Base-by-base conservation (phyloP, 768 basidiomycete species). In the Termitomyces titanicus region DNA sequence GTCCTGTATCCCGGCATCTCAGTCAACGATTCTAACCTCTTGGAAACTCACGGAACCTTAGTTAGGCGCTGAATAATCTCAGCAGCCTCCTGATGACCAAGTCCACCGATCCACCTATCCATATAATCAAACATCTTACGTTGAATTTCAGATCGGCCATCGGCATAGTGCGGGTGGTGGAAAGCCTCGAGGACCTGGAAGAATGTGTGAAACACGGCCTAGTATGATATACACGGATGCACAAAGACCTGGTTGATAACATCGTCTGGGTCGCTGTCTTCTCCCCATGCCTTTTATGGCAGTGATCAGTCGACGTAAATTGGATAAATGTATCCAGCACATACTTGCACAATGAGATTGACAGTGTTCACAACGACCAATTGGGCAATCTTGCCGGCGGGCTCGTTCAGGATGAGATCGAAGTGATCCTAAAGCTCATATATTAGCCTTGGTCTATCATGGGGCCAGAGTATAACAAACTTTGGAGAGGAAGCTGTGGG, bases 401-500 rank as follows among this genome's bases (percentile, higher is more conserved):
- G 86, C 63, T 88, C 85, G 65, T 89, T 89, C 49, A 88, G 72
- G 50, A 88, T 84, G 40, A 87, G 77, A 5, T 74, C 80, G 62
- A 89, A 88, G 68, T 89, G 86, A 64, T 88, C 87, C 83, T 86
- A 55, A 3, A 55, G 45, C 27, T 43, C 9, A 17, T 9, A 34
- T n/a, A 40, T 54, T 49, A 54, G 37, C 34, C 51, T 49, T 11
- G 18, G 17, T 40, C 48, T 40, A 40, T 31, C 20, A 44, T 48
- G 8, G 42, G 15, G 15, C 15, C 22, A 29, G 20, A 15, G 9
- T 8, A 8, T 24, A 45, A 47, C 59, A 39, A 43, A 83, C 84
- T 75, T 88, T 89, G 37, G 85, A 86, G 47, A 89, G 72, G 58
- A 86, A 70, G 67, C 84, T 86, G 67, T 89, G 88, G 1, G 86